Evolutionary conservation across 2,329 filamentous ascomycete genomes (phyloP), one percentile per base, ranked within the genome.

Genomic region (Fusarium pseudocircinatum): DNA sequence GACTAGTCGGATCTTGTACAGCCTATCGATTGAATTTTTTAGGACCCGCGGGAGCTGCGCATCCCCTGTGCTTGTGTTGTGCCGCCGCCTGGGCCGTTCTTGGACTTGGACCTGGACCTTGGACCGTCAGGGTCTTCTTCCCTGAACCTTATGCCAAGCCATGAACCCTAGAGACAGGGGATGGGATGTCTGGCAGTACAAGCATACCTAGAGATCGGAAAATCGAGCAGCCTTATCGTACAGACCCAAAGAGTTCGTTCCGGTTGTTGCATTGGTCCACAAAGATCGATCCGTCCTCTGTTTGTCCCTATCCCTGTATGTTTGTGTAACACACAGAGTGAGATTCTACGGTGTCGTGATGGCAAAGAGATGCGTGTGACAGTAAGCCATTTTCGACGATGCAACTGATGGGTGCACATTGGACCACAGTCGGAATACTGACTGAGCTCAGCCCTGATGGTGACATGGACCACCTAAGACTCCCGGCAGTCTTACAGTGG

Each of bases 291-390:
- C 65, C 46, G 52, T 58, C 46, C 57, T 75, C 50, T 56, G 47
- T 69, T 68, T 77, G 73, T 59, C 69, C 53, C 30, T 54, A 78
- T 69, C 73, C 73, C 61, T 75, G 63, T 68, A 24, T 49, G 60
- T 75, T 72, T 63, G 63, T 69, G 75, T 75, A 71, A 70, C 76
- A 76, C 68, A 67, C 57, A 54, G 57, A 60, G 65, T 53, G 63
- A 71, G 56, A 49, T 53, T 70, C 61, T 26, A 53, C 42, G 68
- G 72, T 74, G 61, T 66, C 50, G 60, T 69, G 60, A 74, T 63
- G 60, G 56, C 36, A 20, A 34, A 47, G 37, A 49, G 50, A 63
- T 69, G 61, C 72, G 72, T 62, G 44, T 63, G 54, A 67, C 56
- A 56, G 30, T 59, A 59, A 50, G 50, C 26, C 58, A 44, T 65